Base-by-base conservation (phyloP, 2,329 filamentous ascomycete genomes). In the Furcasterigmium furcatum region DNA sequence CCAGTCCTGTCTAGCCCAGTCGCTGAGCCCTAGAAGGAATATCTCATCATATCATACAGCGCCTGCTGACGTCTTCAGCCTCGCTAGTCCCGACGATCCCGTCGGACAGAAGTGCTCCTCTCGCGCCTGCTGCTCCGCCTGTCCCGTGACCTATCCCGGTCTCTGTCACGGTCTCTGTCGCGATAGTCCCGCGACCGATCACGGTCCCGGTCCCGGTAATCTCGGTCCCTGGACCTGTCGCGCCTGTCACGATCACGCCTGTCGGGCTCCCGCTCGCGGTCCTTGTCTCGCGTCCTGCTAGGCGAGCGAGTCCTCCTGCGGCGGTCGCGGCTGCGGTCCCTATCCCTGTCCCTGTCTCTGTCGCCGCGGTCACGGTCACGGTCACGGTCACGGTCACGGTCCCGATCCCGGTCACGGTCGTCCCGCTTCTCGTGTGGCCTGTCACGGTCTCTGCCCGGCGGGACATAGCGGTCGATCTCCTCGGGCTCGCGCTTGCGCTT, bases 381-480 rank as follows among this genome's bases (percentile, higher is more conserved):
- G 25, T 59, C 57, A 13, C 60, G 54, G 36, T 62, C 58, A 4
- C 63, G 48, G 10, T 64, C 60, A 9, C 63, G 48, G 34, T 60
- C 59, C 7, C 63, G 51, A 22, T 61, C 56, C n/a, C 63, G 57
- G 18, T 60, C 60, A 12, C 64, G 53, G n/a, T 44, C 55, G 21
- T 65, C 64, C 2, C 61, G 52, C 35, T 65, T 59, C 29, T 50
- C 52, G 35, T 49, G 48, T 24, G 48, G 51, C 30, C 49, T 47
- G 40, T 58, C 55, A n/a, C 50, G 43, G 20, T 70, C 66, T 14
- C 73, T 68, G 24, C 67, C 73, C 46, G 59, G 61, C 20, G 72
- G 73, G 42, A 68, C 67, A 50, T 77, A 77, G 19, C 73, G 68
- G 55, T 78, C 74, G 19, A 46, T 46, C 16, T 46, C 34, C 30